Conservation (phyloP, 148 eudicot genomes). For the Fagopyrum esculentum region DNA sequence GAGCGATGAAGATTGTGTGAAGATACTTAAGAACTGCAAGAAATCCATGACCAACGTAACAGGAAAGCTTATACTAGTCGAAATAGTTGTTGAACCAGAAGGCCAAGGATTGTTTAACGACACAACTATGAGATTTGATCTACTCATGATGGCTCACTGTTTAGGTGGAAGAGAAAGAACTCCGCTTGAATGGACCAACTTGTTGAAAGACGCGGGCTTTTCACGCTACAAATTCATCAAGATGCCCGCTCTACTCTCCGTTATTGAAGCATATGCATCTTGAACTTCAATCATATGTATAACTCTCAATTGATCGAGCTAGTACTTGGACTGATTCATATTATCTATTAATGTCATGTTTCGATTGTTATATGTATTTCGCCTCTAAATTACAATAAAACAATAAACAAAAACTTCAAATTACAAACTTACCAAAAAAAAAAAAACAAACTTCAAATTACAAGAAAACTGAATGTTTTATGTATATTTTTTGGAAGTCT, state of each 20-base stretch:
- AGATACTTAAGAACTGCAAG: slow-evolving; percentile 25
- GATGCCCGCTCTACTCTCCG: slow-evolving; percentile 19
- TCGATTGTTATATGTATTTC: neutral
- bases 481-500: too few species aligned
- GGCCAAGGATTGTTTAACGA: slow-evolving; percentile 20
- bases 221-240: slow-evolving; percentile 20
- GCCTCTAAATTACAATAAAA: too few species aligned
- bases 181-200: slow-evolving; percentile 19
- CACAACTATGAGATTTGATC: slow-evolving; percentile 13
- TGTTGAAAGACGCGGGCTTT: slow-evolving; percentile 27
- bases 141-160: slow-evolving; percentile 27
- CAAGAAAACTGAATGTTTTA: too few species aligned
- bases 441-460: too few species aligned
- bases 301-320: too few species aligned
- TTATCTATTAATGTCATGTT: neutral
- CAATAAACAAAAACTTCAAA: too few species aligned
- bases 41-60: slow-evolving; percentile 23
- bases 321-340: too few species aligned
- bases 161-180: slow-evolving; percentile 35
- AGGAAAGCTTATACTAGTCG: slow-evolving; percentile 28
- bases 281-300: neutral
- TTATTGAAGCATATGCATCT: slow-evolving; percentile 20
- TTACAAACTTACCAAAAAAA: too few species aligned
- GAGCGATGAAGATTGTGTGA: slow-evolving; percentile 28
- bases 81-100: slow-evolving; percentile 19